Evolutionary conservation across 495 filamentous ascomycete species (phyloP), one percentile per base, ranked within the genome.

Genomic region (Aspergillus haitiensis): DNA sequence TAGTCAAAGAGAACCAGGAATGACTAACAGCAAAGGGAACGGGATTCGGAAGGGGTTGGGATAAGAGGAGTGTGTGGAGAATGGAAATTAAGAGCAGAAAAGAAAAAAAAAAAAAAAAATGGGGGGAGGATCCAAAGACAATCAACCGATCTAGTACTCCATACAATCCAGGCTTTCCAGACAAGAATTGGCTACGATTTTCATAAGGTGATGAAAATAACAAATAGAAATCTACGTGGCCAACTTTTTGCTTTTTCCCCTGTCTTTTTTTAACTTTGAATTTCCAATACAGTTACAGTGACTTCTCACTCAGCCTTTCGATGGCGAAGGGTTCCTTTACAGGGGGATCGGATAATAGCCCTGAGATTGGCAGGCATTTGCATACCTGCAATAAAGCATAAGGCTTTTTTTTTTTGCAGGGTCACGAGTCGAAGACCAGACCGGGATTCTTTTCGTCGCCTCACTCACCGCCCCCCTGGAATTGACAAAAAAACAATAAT

Each of bases 21-120:
- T 42, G 42, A 54, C 33, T 39, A 44, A 60, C 33, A 45, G 61
- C 21, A 44, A 51, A 45, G 49, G 34, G 45, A 52, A 36, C 32
- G 59, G 55, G 56, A 52, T 49, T 59, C 56, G 61, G 61, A 66
- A 64, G 61, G 65, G 62, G 62, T 59, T 51, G 59, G 58, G 57
- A 57, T 52, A 63, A 58, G 53, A 56, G 56, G 53, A 64, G 45
- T 33, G 54, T 64, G 59, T 61, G 63, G 63, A 62, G 63, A 61
- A 55, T 47, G 63, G 62, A 64, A 59, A 58, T 40, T 53, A 56
- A 45, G 50, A 59, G 47, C 13, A 40, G 45, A 59, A 31, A 27
- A 45, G 34, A 59, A 47, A 52, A 35, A 34, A 51, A 54, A 33
- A 33, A 60, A 57, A 46, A 59, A 53, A 60, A 64, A 42, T 8